phyloP scores from a whole-genome alignment of 2,329 filamentous ascomycete genomes.

The Dryadomyces quercivorus region DNA sequence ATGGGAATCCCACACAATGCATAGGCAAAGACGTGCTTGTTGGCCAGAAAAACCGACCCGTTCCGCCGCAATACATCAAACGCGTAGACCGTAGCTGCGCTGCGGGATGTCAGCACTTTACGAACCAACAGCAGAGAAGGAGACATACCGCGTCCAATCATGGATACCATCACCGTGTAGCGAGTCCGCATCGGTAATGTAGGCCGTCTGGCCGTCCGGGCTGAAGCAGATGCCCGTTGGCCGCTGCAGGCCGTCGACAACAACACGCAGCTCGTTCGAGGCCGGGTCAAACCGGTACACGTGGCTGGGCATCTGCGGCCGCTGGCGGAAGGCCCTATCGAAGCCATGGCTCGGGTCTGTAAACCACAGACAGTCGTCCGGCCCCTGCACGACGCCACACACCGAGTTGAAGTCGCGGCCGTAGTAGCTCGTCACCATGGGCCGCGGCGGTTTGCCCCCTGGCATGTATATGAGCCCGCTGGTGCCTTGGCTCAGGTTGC shows the following conservation, averaged over 20 bases:
- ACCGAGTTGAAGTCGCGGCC: conserved; percentile 34
- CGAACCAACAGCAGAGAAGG: not conserved
- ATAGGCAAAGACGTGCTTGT: conserved; percentile 40
- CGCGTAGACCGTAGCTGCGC: conserved; percentile 30
- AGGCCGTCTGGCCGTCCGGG: conserved; percentile 25
- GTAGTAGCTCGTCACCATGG: conserved; percentile 29
- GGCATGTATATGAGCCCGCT: conserved; percentile 28
- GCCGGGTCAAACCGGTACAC: conserved; percentile 33
- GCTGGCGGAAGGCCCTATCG: conserved; percentile 29
- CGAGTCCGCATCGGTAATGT: conserved; percentile 28
- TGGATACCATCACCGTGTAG: conserved; percentile 17
- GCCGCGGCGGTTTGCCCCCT: conserved; percentile 17
- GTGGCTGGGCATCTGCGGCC: conserved; percentile 31
- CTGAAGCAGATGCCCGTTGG: conserved; percentile 30
- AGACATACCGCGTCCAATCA: conserved; percentile 17
- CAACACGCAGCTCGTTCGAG: conserved; percentile 28
- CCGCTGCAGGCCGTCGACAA: conserved; percentile 32
- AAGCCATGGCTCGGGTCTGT: conserved; percentile 33
- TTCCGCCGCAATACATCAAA: conserved; percentile 29
- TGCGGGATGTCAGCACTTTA: conserved; percentile 8
- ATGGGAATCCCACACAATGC: conserved; percentile 31
- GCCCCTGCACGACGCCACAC: conserved; percentile 26
- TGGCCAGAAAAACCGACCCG: conserved; percentile 28
- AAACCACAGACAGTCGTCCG: conserved; percentile 33
- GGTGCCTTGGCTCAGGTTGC: conserved; percentile 8